Evolutionary conservation across 2,329 filamentous ascomycete species (phyloP).

Genomic region (Sclerotinia subarctica): DNA sequence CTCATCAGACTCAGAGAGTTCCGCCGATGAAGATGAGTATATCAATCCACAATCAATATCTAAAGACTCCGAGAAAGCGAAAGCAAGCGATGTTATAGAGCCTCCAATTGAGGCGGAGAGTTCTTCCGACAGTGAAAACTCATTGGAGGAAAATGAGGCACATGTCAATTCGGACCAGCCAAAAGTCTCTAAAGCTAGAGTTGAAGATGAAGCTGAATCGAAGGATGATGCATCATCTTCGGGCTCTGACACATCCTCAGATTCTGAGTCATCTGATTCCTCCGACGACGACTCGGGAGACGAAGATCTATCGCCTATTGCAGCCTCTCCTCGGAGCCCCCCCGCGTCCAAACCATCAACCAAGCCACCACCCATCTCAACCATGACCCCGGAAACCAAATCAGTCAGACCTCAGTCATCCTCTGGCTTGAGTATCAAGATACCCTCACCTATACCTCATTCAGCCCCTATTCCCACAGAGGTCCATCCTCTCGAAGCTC

Average conservation of each 20-base stretch:
- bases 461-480: conserved; percentile 41
- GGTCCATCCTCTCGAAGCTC: conserved; percentile 83
- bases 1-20: conserved; percentile 15
- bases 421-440: conserved; percentile 53
- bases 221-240: conserved; percentile 8
- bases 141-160: not conserved
- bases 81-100: not conserved
- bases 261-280: conserved; percentile 28
- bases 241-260: conserved; percentile 31
- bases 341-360: conserved; percentile 25
- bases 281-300: conserved; percentile 15
- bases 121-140: not conserved
- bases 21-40: conserved; percentile 14
- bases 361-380: conserved; percentile 6
- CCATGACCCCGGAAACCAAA: conserved; percentile 15
- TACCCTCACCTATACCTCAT: conserved; percentile 43
- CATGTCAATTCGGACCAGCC: not conserved
- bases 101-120: not conserved
- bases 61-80: not conserved
- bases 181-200: conserved; percentile 9
- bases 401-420: conserved; percentile 42
- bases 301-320: conserved; percentile 16
- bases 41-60: not conserved
- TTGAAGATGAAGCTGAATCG: conserved; percentile 4
- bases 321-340: conserved; percentile 22